A percentile compares a stretch with the other conserved stretches of the same genome.
Evolutionary conservation across 169 alveolate species (phyloP).

Genomic region (Perkinsus chesapeaki): DNA sequence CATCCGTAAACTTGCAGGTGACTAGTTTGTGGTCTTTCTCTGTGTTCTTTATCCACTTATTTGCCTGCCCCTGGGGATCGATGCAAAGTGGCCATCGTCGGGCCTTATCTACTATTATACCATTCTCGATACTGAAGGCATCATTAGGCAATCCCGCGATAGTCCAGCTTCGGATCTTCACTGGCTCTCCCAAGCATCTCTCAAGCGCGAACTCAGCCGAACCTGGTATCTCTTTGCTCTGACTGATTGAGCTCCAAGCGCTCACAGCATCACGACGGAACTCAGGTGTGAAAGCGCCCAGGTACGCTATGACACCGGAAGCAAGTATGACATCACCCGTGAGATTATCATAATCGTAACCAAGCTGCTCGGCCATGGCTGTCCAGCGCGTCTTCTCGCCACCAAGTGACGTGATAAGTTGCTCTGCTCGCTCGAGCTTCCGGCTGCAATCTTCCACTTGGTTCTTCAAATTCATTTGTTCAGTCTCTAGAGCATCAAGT

Average conservation of each 20-base stretch:
- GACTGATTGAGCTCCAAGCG: constrained; percentile 51
- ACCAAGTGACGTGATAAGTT: constrained; percentile 67
- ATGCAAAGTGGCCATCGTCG: constrained; percentile 84
- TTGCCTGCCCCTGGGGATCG: constrained; percentile 84
- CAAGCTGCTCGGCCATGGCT: constrained; percentile 55
- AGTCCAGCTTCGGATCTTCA: constrained; percentile 74
- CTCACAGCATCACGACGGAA: constrained; percentile 51
- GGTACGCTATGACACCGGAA: constrained; percentile 73
- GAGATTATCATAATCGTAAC: constrained; percentile 49
- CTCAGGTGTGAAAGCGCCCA: constrained; percentile 78
- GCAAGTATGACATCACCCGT: constrained; percentile 80
- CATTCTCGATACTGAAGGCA: constrained; percentile 74
- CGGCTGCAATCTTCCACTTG: constrained; percentile 66
- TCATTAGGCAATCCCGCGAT: constrained; percentile 77
- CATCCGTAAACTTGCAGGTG: constrained; percentile 66
- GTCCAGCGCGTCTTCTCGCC: constrained; percentile 85
- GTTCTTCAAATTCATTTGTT: constrained; percentile 50
- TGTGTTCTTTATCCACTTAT: constrained; percentile 82
- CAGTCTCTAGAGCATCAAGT: constrained; percentile 46
- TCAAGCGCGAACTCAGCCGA: constrained; percentile 47
- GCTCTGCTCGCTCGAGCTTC: constrained; percentile 70
- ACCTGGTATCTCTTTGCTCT: constrained; percentile 53
- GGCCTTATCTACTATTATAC: constrained; percentile 66
- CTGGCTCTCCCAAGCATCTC: constrained; percentile 59
- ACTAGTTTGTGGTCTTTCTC: constrained; percentile 58